Conservation (phyloP, 331 rosid species). For the Saraca asoca region DNA sequence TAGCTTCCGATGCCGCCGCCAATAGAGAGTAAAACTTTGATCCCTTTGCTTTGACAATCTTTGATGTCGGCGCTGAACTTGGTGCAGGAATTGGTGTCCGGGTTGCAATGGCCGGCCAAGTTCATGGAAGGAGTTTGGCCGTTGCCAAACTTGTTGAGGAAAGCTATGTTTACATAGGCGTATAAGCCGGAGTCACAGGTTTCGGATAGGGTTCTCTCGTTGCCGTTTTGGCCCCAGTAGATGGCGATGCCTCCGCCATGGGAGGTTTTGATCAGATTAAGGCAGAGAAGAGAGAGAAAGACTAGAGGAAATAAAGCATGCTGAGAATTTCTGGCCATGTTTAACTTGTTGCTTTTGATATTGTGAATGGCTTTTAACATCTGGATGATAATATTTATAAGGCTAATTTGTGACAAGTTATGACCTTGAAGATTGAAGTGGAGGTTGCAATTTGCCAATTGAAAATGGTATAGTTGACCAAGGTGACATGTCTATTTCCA, state of each 20-base stretch:
- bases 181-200: conserved; percentile 52
- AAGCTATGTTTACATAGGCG: conserved; percentile 49
- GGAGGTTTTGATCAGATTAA: conserved; percentile 14
- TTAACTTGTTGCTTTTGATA: conserved; percentile 1
- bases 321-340: conserved; percentile 29
- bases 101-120: conserved; percentile 65
- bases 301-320: conserved; percentile 7
- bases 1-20: conserved; percentile 65
- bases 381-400: conserved; percentile 33
- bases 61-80: conserved; percentile 37
- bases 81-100: conserved; percentile 41
- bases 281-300: conserved; percentile 14
- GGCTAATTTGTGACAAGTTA: neutral
- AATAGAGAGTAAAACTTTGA: conserved; percentile 53
- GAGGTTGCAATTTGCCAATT: neutral
- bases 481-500: conserved; percentile 7
- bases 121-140: conserved; percentile 52
- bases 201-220: conserved; percentile 49
- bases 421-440: conserved; percentile 22
- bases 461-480: conserved; percentile 2
- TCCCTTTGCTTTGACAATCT: conserved; percentile 37
- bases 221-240: conserved; percentile 65
- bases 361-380: conserved; percentile 14
- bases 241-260: conserved; percentile 49
- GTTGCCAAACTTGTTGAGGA: conserved; percentile 49